phyloP scores from a whole-genome alignment of 192 early-diverging fungal genomes.

The Coemansia sp. region DNA sequence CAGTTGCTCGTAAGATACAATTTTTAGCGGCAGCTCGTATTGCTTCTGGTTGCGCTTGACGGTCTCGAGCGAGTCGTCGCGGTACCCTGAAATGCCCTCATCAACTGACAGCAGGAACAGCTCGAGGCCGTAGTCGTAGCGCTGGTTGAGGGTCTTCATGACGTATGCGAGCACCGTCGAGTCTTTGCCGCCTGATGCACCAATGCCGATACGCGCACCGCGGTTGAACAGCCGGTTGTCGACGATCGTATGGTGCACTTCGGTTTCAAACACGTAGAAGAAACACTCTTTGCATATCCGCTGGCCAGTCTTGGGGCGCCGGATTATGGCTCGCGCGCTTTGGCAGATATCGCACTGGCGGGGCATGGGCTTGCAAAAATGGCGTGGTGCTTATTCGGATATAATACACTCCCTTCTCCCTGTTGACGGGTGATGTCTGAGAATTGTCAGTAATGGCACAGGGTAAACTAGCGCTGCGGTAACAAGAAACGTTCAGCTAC shows the following conservation, averaged over 20 bases:
- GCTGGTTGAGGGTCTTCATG: conserved; percentile 88
- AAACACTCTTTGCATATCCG: conserved; percentile 90
- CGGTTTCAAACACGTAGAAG: conserved; percentile 88
- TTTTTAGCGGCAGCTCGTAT: conserved; percentile 88
- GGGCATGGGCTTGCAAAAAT: conserved; percentile 41
- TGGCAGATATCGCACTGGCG: conserved; percentile 71
- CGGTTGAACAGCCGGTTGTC: conserved; percentile 76
- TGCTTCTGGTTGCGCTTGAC: conserved; percentile 95
- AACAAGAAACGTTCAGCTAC: no score
- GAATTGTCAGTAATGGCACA: no score
- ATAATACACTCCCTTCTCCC: no score
- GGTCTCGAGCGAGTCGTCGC: conserved; percentile 97
- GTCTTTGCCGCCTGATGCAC: conserved; percentile 93
- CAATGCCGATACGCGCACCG: conserved; percentile 92
- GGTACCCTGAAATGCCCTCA: conserved; percentile 96
- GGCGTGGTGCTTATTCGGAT: not conserved
- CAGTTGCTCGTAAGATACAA: conserved; percentile 91
- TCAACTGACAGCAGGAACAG: conserved; percentile 92
- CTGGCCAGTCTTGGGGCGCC: conserved; percentile 89
- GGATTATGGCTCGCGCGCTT: conserved; percentile 71
- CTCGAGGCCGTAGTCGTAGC: conserved; percentile 88
- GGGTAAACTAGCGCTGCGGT: no score
- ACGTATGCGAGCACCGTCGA: conserved; percentile 96
- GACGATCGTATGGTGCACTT: conserved; percentile 89
- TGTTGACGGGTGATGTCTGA: no score